Percentiles rank a stretch among this genome's conserved stretches.
These are phyloP conservation scores for Phenoliferia sp. DNA, from an alignment of 1,284 basidiomycete genomes.

Conservation along the genomic window DNA sequence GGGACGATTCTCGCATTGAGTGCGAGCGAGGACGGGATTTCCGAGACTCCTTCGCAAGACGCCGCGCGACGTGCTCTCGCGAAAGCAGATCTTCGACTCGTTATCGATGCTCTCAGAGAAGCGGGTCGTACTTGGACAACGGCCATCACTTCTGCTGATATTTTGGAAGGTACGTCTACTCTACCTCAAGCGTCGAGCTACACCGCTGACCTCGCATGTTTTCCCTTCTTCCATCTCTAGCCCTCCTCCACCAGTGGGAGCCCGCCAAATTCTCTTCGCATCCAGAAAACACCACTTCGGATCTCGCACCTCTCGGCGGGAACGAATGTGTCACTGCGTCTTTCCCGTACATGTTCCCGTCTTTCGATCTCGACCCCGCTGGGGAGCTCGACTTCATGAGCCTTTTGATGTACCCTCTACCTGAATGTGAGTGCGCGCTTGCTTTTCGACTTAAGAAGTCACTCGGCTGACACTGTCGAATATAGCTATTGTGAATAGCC, in stretches of 20 bases:
- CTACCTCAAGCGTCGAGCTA: neutral
- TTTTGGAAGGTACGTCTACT: constrained; percentile 20
- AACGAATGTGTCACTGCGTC: neutral
- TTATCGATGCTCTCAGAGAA: constrained; percentile 23
- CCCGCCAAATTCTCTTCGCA: neutral
- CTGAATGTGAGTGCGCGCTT: no score
- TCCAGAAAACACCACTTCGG: neutral
- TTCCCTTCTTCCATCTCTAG: neutral
- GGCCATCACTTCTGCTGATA: constrained; percentile 20
- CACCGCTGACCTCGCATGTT: neutral
- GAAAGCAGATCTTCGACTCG: constrained; percentile 19
- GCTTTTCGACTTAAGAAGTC: no score
- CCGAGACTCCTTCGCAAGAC: constrained; percentile 10
- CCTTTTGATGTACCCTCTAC: no score
- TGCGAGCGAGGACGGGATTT: constrained; percentile 22
- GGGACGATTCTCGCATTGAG: constrained; percentile 27
- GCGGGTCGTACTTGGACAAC: constrained; percentile 28
- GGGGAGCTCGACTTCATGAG: neutral
- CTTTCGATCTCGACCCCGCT: neutral
- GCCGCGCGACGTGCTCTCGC: constrained; percentile 12
- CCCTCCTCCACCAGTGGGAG: constrained; percentile 11
- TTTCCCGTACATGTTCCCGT: neutral
- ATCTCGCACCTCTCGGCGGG: neutral
- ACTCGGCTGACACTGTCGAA: no score
- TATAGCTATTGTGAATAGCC: no score